Conservation (phyloP, 257 asterid genomes). For the Rehmannia glutinosa region DNA sequence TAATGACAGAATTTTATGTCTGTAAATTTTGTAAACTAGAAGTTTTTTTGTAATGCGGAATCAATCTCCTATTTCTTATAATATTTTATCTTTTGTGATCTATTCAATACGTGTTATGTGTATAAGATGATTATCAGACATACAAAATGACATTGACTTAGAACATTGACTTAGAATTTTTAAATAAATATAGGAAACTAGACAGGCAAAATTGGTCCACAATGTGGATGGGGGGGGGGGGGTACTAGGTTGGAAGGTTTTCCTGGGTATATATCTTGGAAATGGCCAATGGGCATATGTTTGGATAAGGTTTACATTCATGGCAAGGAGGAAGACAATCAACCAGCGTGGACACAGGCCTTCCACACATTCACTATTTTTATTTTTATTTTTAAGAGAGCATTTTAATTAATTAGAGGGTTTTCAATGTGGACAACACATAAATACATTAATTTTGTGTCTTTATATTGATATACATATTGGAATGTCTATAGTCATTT, state of each 20-base stretch:
- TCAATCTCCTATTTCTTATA: no score
- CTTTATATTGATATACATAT: background rate
- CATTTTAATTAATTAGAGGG: background rate
- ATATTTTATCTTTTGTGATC: no score
- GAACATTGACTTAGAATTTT: no score
- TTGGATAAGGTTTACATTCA: constrained; percentile 29
- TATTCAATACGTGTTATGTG: no score
- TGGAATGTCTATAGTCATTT: background rate
- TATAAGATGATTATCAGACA: no score
- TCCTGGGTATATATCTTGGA: constrained; percentile 8
- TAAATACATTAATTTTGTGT: background rate
- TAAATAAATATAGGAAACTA: no score
- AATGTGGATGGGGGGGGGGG: background rate
- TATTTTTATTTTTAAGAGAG: background rate
- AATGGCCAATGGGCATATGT: constrained; percentile 5
- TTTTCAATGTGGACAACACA: background rate
- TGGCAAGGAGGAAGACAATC: constrained; percentile 28
- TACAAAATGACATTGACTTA: no score
- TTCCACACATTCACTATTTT: constrained; percentile 26
- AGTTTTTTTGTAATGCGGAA: no score
- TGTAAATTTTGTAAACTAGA: no score
- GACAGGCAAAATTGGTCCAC: no score
- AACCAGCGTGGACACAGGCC: constrained; percentile 36
- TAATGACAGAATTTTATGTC: no score
- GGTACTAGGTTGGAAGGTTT: constrained; percentile 23